These are phyloP conservation scores for Aquilaria agallochum DNA, from an alignment of 441 rosid genomes.

Conservation along the genomic window DNA sequence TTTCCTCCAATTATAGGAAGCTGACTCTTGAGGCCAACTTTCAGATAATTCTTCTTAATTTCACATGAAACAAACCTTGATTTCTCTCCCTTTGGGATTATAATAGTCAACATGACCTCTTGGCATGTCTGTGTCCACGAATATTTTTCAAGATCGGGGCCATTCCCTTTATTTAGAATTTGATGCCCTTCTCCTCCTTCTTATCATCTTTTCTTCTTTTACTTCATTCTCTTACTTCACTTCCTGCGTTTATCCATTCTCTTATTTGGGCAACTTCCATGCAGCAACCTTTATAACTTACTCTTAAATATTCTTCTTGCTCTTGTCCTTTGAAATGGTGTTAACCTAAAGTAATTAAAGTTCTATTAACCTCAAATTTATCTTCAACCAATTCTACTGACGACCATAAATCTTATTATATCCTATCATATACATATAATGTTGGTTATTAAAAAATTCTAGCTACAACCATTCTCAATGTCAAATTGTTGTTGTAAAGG, in stretches of 20 bases:
- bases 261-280: conserved; percentile 21
- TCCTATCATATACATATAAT: no score
- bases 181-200: conserved; percentile 26
- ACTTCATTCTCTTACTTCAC: conserved; percentile 23
- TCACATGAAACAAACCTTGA: conserved; percentile 67
- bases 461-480: no score
- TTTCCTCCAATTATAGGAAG: conserved; percentile 92
- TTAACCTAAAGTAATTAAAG: no score
- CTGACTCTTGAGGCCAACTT: conserved; percentile 90
- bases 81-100: conserved; percentile 82
- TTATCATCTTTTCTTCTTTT: conserved; percentile 12
- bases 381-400: no score
- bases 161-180: conserved; percentile 84
- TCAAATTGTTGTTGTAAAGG: no score
- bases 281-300: conserved; percentile 19
- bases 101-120: conserved; percentile 72
- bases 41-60: conserved; percentile 81
- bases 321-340: conserved; percentile 39
- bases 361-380: no score
- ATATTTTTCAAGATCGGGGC: conserved; percentile 82
- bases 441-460: no score
- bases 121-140: conserved; percentile 89
- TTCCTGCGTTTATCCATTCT: conserved; percentile 15
- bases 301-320: conserved; percentile 31
- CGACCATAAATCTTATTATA: no score